Percentiles rank a stretch among this genome's conserved stretches.
phyloP scores from a whole-genome alignment of 1,139 yeast species.

The Hyphopichia pseudoburtonii region DNA sequence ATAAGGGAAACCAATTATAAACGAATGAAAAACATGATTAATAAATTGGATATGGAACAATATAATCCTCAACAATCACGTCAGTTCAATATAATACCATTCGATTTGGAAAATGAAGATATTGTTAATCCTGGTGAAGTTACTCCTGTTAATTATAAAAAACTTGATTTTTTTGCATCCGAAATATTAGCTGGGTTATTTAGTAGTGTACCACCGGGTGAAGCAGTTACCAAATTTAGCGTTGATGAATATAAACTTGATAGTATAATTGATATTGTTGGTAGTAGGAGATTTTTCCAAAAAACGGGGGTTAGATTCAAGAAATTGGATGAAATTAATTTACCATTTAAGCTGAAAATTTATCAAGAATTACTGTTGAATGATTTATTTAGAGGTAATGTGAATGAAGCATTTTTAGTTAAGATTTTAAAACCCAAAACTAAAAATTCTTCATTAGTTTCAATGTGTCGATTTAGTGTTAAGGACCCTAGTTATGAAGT shows the following conservation, averaged over 20 bases:
- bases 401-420: slow-evolving; percentile 34
- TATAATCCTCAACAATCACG: slow-evolving; percentile 21
- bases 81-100: slow-evolving; percentile 30
- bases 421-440: slow-evolving; percentile 42
- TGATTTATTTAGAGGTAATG: slow-evolving; percentile 26
- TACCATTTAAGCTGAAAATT: slow-evolving; percentile 30
- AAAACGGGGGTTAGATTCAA: slow-evolving; percentile 25
- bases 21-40: slow-evolving; percentile 23
- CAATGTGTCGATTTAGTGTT: slow-evolving; percentile 36
- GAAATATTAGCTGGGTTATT: slow-evolving; percentile 40
- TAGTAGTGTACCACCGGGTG: slow-evolving; percentile 16
- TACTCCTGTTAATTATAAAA: slow-evolving; percentile 36
- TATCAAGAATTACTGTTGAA: slow-evolving; percentile 18
- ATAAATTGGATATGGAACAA: slow-evolving; percentile 20
- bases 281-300: slow-evolving; percentile 40
- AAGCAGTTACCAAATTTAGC: slow-evolving; percentile 20
- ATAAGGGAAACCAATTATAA: slow-evolving; percentile 26
- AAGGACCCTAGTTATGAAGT: slow-evolving; percentile 36
- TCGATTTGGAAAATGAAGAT: slow-evolving; percentile 37
- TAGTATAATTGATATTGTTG: slow-evolving; percentile 40
- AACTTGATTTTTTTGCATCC: slow-evolving; percentile 40
- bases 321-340: slow-evolving; percentile 29
- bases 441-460: slow-evolving; percentile 30
- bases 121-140: slow-evolving; percentile 38
- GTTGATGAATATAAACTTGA: slow-evolving; percentile 34